phyloP scores from a whole-genome alignment of 1,139 yeast species.

The Ashbya aceris region DNA sequence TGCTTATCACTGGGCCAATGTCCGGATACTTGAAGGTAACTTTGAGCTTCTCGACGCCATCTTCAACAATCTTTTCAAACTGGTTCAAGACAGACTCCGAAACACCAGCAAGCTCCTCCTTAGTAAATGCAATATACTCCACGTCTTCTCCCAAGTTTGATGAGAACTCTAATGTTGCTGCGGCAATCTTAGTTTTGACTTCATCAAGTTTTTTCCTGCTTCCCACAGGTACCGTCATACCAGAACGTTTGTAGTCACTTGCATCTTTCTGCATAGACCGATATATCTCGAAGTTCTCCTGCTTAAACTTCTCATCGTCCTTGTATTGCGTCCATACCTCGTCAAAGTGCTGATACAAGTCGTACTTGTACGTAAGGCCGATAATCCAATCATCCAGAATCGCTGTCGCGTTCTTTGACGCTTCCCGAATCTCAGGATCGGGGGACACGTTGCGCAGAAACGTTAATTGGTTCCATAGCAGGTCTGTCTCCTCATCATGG shows the following conservation, averaged over 20 bases:
- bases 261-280: slow-evolving; percentile 50
- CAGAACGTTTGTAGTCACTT: slow-evolving; percentile 52
- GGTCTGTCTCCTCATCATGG: slow-evolving; percentile 40
- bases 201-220: slow-evolving; percentile 49
- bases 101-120: slow-evolving; percentile 63
- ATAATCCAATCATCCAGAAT: slow-evolving; percentile 46
- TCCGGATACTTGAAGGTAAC: slow-evolving; percentile 81
- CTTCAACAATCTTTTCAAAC: slow-evolving; percentile 41
- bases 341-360: slow-evolving; percentile 53
- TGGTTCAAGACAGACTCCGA: slow-evolving; percentile 54
- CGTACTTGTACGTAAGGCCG: slow-evolving; percentile 58
- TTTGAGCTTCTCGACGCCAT: slow-evolving; percentile 37
- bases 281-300: slow-evolving; percentile 43
- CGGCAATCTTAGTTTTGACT: slow-evolving; percentile 51
- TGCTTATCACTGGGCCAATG: slow-evolving; percentile 62
- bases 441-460: slow-evolving; percentile 66
- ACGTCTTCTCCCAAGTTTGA: slow-evolving; percentile 66
- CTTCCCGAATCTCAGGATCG: slow-evolving; percentile 55
- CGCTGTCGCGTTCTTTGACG: slow-evolving; percentile 57
- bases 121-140: slow-evolving; percentile 48
- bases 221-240: slow-evolving; percentile 51
- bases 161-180: slow-evolving; percentile 46
- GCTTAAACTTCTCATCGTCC: slow-evolving; percentile 24
- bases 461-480: slow-evolving; percentile 41
- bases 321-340: slow-evolving; percentile 35